These are phyloP conservation scores for Leccinum subtestaceum DNA, from an alignment of 768 basidiomycete genomes.

Conservation along the genomic window DNA sequence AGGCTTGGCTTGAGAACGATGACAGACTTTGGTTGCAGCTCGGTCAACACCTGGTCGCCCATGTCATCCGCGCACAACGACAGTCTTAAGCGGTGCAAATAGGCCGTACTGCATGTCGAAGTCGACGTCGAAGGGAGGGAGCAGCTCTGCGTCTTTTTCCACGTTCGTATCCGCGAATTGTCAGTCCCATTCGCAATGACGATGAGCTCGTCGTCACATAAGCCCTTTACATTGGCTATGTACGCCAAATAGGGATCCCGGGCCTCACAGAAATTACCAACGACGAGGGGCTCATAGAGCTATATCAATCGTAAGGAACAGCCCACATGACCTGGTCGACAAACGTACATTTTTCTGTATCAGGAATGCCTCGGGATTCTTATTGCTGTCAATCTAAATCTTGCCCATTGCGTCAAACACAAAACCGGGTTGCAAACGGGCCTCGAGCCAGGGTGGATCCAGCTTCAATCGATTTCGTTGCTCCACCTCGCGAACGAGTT, in stretches of 20 bases:
- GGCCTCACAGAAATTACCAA: conserved; percentile 99
- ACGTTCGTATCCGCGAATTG: neutral
- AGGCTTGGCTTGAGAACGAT: conserved; percentile 95
- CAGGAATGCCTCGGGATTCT: conserved; percentile 95
- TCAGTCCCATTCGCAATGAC: conserved; percentile 87
- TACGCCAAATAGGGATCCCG: conserved; percentile 98
- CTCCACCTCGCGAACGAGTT: conserved; percentile 98
- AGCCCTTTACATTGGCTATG: conserved; percentile 98
- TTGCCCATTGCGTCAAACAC: conserved; percentile 98
- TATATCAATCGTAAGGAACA: conserved; percentile 31
- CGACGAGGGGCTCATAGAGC: conserved; percentile 94
- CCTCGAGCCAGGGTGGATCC: conserved; percentile 96
- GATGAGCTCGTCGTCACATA: conserved; percentile 98
- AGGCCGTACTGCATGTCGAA: conserved; percentile 83
- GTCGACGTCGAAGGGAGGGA: conserved; percentile 43
- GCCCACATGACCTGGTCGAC: neutral
- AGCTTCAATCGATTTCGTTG: conserved; percentile 93
- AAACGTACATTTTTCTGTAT: conserved; percentile 93
- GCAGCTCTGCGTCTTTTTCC: conserved; percentile 22
- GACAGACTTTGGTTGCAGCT: conserved; percentile 87
- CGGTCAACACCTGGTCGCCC: conserved; percentile 84
- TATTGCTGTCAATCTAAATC: conserved; percentile 98
- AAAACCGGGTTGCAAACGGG: conserved; percentile 84
- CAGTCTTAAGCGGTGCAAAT: conserved; percentile 70
- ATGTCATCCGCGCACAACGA: conserved; percentile 89